Conservation (phyloP, 164 flowering plant genomes). For the Kalanchoe fedtschenkoi region DNA sequence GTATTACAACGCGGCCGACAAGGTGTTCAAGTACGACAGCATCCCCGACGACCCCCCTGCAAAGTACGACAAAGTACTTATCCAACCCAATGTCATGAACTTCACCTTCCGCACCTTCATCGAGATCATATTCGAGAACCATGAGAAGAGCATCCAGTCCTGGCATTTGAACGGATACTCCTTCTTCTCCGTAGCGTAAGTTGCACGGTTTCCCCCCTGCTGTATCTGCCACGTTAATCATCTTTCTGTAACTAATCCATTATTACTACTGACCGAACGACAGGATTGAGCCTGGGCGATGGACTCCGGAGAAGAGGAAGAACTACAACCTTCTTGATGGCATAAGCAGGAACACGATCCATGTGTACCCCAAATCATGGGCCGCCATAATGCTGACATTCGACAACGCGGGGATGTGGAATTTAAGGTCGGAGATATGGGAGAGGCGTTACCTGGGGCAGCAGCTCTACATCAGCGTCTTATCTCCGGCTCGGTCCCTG, state of each 20-base stretch:
- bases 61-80: not conserved
- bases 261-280: not conserved
- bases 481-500: slow-evolving; percentile 35
- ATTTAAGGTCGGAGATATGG: slow-evolving; percentile 35
- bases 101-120: slow-evolving; percentile 31
- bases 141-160: slow-evolving; percentile 40
- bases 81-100: slow-evolving; percentile 29
- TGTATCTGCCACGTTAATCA: not conserved
- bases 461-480: slow-evolving; percentile 45
- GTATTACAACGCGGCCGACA: slow-evolving; percentile 28
- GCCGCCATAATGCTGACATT: slow-evolving; percentile 45
- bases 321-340: slow-evolving; percentile 52
- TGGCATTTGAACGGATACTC: slow-evolving; percentile 47
- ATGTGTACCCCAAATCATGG: slow-evolving; percentile 57
- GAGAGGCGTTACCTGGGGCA: slow-evolving; percentile 52
- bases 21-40: slow-evolving; percentile 32
- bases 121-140: slow-evolving; percentile 51
- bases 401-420: slow-evolving; percentile 67
- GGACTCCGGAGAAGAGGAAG: slow-evolving; percentile 45
- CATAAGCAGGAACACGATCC: slow-evolving; percentile 42
- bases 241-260: not conserved
- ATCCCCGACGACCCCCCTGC: slow-evolving; percentile 28
- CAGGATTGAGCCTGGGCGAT: slow-evolving; percentile 40
- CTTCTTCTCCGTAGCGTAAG: slow-evolving; percentile 52
- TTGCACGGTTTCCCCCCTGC: not conserved